phyloP scores from a whole-genome alignment of 495 filamentous ascomycete species.

The Patellaria atrata region DNA sequence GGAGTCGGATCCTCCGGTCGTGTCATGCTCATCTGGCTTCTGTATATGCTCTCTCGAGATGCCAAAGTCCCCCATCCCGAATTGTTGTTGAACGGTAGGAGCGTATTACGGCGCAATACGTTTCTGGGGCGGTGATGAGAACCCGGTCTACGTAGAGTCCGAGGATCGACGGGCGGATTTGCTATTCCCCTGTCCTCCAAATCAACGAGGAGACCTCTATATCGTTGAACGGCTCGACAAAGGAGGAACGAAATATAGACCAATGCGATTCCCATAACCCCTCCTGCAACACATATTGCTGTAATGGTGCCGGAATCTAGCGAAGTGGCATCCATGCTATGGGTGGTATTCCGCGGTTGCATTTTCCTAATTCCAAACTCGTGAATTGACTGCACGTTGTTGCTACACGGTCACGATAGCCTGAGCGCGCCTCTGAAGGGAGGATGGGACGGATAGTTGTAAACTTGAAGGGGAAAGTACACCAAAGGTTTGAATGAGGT shows the following conservation, averaged over 20 bases:
- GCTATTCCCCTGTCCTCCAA: slow-evolving; percentile 15
- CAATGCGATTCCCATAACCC: no score
- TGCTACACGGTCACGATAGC: no score
- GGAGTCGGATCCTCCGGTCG: slow-evolving; percentile 7
- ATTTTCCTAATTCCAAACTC: no score
- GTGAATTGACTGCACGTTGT: no score
- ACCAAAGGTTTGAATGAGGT: no score
- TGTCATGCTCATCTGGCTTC: slow-evolving; percentile 1
- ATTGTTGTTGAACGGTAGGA: slow-evolving; percentile 16
- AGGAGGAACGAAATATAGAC: slow-evolving; percentile 8
- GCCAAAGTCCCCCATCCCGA: slow-evolving; percentile 14
- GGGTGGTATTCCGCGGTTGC: no score
- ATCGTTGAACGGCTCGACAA: slow-evolving; percentile 6
- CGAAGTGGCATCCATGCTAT: no score
- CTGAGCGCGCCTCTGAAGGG: no score
- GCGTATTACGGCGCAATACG: slow-evolving; percentile 13
- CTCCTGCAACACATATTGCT: no score
- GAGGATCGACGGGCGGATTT: slow-evolving; percentile 5
- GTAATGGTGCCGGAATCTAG: no score
- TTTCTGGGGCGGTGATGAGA: slow-evolving; percentile 6
- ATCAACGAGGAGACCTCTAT: slow-evolving; percentile 12
- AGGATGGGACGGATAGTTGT: no score
- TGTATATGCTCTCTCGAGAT: slow-evolving; percentile 10
- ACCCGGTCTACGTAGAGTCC: slow-evolving; percentile 1
- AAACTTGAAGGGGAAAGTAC: no score